These are phyloP conservation scores for Tricharina praecox DNA, from an alignment of 495 filamentous ascomycete genomes.

Conservation along the genomic window DNA sequence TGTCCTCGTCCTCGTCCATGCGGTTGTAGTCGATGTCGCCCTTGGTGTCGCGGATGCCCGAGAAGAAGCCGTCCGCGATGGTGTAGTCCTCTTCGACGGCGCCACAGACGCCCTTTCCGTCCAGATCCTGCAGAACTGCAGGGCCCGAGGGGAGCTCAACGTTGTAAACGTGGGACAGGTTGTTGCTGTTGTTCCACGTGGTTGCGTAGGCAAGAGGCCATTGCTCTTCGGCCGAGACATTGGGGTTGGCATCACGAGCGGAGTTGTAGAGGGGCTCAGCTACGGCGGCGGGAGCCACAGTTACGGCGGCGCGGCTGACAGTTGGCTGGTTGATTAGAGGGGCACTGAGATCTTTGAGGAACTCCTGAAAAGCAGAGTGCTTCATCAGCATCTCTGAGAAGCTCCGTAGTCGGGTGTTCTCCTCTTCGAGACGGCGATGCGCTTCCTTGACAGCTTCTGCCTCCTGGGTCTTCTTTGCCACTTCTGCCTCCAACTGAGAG, in stretches of 20 bases:
- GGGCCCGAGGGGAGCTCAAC: slow-evolving; percentile 62
- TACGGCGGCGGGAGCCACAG: slow-evolving; percentile 10
- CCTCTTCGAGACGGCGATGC: slow-evolving; percentile 18
- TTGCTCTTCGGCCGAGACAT: slow-evolving; percentile 23
- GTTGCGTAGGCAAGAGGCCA: slow-evolving; percentile 22
- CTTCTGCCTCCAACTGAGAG: slow-evolving; percentile 70
- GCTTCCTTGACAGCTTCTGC: slow-evolving; percentile 20
- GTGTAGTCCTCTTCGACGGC: slow-evolving; percentile 20
- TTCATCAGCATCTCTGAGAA: slow-evolving; percentile 68
- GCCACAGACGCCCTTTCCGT: slow-evolving; percentile 24
- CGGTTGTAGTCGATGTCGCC: slow-evolving; percentile 4
- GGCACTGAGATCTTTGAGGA: slow-evolving; percentile 42
- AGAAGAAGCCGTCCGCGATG: slow-evolving; percentile 24
- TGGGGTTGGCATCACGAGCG: slow-evolving; percentile 47
- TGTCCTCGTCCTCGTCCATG: slow-evolving; percentile 20
- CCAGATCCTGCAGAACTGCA: slow-evolving; percentile 48
- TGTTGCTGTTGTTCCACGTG: slow-evolving; percentile 2
- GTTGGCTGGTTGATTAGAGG: slow-evolving; percentile 19
- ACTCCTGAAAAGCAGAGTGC: slow-evolving; percentile 70
- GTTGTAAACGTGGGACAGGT: slow-evolving; percentile 51
- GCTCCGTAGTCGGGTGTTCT: slow-evolving; percentile 19
- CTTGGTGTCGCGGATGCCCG: slow-evolving; percentile 14
- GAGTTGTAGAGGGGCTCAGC: slow-evolving; percentile 18
- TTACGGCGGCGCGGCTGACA: slow-evolving; percentile 29
- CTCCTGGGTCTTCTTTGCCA: slow-evolving; percentile 31